These are phyloP conservation scores for Penicillium freii DNA, from an alignment of 2,329 filamentous ascomycete species.

Conservation along the genomic window DNA sequence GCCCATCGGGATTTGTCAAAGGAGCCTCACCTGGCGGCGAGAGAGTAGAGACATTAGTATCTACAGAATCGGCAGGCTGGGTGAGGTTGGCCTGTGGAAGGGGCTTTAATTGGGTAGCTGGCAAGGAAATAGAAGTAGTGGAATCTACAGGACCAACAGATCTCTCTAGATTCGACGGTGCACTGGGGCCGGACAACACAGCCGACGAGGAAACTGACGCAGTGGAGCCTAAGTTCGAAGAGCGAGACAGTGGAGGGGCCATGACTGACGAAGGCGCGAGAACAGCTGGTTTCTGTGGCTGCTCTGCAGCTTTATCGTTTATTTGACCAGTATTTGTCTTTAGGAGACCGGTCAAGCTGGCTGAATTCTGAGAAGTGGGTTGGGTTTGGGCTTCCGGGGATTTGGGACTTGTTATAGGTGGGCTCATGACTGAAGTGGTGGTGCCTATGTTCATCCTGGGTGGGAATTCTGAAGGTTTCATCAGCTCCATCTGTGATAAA, in stretches of 20 bases:
- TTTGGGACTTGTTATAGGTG: not conserved
- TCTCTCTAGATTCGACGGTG: not conserved
- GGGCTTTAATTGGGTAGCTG: not conserved
- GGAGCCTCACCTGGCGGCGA: not conserved
- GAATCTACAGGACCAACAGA: not conserved
- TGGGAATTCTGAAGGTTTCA: conserved; percentile 35
- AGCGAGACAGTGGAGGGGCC: not conserved
- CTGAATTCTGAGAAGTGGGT: not conserved
- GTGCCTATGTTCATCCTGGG: conserved; percentile 6
- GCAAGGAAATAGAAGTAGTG: too few relatives aligned
- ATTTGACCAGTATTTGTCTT: not conserved
- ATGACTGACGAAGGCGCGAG: not conserved
- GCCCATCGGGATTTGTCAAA: not conserved
- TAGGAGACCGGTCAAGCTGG: not conserved
- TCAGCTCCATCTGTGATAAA: conserved; percentile 36
- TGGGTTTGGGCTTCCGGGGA: not conserved
- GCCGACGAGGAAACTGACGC: not conserved
- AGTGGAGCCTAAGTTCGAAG: not conserved
- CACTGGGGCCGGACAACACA: not conserved
- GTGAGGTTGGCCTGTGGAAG: not conserved
- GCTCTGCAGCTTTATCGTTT: not conserved
- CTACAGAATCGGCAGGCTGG: not conserved
- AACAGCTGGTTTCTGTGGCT: not conserved
- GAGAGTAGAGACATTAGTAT: not conserved
- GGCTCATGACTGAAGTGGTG: not conserved